Conservation (phyloP, 768 basidiomycete species). For the Lactarius vividus region DNA sequence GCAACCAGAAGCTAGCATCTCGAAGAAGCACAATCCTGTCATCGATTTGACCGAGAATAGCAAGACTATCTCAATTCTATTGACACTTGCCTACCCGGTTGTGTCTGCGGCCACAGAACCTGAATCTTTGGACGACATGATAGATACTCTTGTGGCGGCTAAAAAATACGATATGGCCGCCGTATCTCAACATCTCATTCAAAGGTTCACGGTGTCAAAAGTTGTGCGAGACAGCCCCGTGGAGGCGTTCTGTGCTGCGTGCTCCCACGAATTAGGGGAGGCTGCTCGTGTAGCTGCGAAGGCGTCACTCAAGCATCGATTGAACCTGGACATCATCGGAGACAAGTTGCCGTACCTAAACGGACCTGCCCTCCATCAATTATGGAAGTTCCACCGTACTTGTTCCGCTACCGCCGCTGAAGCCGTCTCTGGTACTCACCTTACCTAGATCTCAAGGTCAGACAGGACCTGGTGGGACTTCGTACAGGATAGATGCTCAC, state of each 20-base stretch:
- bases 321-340: constrained; percentile 3
- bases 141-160: background rate
- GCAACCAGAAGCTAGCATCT: background rate
- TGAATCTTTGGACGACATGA: background rate
- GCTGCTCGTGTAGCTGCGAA: constrained; percentile 3
- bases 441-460: constrained; percentile 2
- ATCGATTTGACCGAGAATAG: constrained; percentile 2
- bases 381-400: constrained; percentile 9
- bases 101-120: background rate
- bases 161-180: background rate
- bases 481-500: too few relatives aligned
- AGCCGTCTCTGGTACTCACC: background rate
- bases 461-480: too few relatives aligned
- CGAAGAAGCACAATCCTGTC: background rate
- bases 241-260: background rate
- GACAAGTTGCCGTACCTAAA: background rate
- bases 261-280: background rate
- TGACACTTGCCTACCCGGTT: background rate
- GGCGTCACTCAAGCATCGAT: constrained; percentile 1
- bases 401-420: background rate
- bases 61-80: background rate
- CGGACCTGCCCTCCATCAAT: background rate
- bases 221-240: background rate
- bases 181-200: background rate
- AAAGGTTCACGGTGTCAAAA: background rate